These are phyloP conservation scores for Eurotiales sp. DNA, from an alignment of 2,329 filamentous ascomycete species.

Conservation along the genomic window DNA sequence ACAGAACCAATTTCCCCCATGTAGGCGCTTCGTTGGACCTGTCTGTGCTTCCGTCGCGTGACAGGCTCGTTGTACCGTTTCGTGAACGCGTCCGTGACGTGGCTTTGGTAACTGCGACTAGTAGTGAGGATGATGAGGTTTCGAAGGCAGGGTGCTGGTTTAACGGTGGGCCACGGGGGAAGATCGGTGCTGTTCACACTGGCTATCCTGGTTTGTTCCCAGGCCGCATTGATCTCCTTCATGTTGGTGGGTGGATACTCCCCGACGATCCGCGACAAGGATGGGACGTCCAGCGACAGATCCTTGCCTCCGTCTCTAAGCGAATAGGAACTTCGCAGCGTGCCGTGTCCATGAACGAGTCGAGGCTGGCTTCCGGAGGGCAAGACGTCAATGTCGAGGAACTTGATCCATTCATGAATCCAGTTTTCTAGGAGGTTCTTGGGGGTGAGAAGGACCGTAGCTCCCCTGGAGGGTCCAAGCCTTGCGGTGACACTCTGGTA, in stretches of 20 bases:
- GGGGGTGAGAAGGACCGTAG: neutral
- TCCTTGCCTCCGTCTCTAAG: neutral
- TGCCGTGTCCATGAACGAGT: neutral
- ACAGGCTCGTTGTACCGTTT: no score
- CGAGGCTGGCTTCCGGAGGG: neutral
- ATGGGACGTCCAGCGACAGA: neutral
- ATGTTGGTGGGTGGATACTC: neutral
- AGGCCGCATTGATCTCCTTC: neutral
- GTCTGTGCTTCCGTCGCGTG: no score
- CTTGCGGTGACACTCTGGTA: neutral
- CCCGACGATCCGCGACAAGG: neutral
- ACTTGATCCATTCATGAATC: neutral
- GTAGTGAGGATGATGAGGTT: neutral
- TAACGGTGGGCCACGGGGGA: neutral
- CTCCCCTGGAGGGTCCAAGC: neutral
- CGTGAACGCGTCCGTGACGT: neutral
- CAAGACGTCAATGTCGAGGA: neutral
- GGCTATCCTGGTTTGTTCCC: neutral
- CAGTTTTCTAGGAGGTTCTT: neutral
- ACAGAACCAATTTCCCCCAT: neutral
- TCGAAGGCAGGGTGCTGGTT: neutral
- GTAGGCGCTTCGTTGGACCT: neutral
- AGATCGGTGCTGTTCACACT: neutral
- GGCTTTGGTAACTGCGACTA: neutral
- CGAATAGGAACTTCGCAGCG: neutral